phyloP scores from a whole-genome alignment of 2,329 filamentous ascomycete species.

The Monosporascus sp. region DNA sequence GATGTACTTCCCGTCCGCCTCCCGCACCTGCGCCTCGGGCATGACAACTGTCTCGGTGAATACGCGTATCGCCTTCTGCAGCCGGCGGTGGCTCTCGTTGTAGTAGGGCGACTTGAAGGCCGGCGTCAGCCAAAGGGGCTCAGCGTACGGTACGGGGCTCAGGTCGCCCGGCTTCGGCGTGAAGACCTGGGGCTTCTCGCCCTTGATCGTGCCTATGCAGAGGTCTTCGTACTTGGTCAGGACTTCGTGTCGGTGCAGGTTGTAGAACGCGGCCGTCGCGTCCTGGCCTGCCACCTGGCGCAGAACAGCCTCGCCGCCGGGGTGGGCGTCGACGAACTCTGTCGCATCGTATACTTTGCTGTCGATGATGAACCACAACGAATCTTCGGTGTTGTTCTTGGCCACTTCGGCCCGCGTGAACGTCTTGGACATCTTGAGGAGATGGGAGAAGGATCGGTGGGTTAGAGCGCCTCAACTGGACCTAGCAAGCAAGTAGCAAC shows the following conservation, averaged over 20 bases:
- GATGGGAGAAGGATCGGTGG: neutral
- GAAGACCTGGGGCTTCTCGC: slow-evolving; percentile 71
- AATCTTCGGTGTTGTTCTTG: slow-evolving; percentile 70
- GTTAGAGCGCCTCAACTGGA: neutral
- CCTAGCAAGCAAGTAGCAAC: no score
- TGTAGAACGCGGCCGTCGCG: slow-evolving; percentile 81
- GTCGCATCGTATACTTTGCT: slow-evolving; percentile 81
- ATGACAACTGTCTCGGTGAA: slow-evolving; percentile 69
- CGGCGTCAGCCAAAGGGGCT: slow-evolving; percentile 76
- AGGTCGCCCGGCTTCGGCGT: slow-evolving; percentile 66
- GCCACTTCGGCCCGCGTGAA: slow-evolving; percentile 64
- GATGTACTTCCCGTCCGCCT: slow-evolving; percentile 69
- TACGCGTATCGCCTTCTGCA: slow-evolving; percentile 65
- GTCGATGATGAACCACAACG: slow-evolving; percentile 81
- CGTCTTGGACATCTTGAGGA: slow-evolving; percentile 36
- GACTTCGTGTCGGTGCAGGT: slow-evolving; percentile 88
- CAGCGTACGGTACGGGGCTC: slow-evolving; percentile 74
- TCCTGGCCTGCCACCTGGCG: slow-evolving; percentile 77
- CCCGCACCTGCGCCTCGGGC: slow-evolving; percentile 71
- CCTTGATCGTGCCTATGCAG: slow-evolving; percentile 69
- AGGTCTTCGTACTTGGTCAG: slow-evolving; percentile 72
- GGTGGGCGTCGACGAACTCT: slow-evolving; percentile 81
- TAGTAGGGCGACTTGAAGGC: slow-evolving; percentile 78
- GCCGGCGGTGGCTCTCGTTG: slow-evolving; percentile 63
- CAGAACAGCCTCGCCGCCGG: slow-evolving; percentile 75